phyloP scores from a whole-genome alignment of 768 basidiomycete species.

The Serpula lacrymans region DNA sequence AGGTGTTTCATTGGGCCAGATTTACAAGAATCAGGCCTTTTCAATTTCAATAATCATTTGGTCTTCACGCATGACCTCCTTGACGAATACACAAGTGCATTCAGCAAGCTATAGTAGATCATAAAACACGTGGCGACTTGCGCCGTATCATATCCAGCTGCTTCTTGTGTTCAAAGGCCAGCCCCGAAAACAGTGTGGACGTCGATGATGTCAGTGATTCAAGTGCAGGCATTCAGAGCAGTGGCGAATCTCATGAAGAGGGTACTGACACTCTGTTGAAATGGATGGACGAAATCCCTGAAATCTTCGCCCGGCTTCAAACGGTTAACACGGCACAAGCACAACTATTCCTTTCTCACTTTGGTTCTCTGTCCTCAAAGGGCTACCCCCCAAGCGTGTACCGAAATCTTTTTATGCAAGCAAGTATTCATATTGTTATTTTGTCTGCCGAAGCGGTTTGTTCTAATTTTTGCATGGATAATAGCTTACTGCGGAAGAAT shows the following conservation, averaged over 20 bases:
- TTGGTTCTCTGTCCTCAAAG: background rate
- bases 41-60: slow-evolving; percentile 32
- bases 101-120: slow-evolving; percentile 14
- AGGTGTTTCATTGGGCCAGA: slow-evolving; percentile 35
- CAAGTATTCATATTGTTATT: background rate
- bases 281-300: too few species aligned
- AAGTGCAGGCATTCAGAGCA: too few species aligned
- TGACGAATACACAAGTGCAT: slow-evolving; percentile 31
- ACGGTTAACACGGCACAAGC: background rate
- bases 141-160: background rate
- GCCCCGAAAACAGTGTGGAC: too few species aligned
- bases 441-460: too few species aligned
- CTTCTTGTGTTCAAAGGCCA: background rate
- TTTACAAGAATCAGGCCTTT: slow-evolving; percentile 20
- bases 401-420: background rate
- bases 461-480: too few species aligned
- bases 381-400: background rate
- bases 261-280: too few species aligned
- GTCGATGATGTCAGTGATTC: too few species aligned
- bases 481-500: slow-evolving; percentile 21
- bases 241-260: too few species aligned
- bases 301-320: background rate
- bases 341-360: background rate
- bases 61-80: slow-evolving; percentile 31
- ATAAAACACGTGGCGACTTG: background rate